Conservation (phyloP, 495 filamentous ascomycete genomes). For the Staphylotrichum longicolle region DNA sequence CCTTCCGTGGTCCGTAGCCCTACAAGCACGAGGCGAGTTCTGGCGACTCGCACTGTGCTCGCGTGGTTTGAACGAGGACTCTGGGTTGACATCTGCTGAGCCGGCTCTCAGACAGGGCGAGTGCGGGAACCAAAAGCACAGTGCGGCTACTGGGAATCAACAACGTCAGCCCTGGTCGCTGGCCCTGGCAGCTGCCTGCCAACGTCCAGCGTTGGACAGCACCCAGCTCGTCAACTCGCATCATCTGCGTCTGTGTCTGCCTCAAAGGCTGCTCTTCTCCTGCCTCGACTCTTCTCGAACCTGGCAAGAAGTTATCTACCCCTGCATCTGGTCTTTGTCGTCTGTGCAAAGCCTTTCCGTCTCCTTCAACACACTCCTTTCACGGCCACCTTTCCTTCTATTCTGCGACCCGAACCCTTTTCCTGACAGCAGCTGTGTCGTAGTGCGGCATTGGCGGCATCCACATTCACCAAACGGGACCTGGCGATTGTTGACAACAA, state of each 20-base stretch:
- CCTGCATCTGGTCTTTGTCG: slow-evolving; percentile 17
- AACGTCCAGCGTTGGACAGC: slow-evolving; percentile 14
- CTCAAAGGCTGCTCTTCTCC: slow-evolving; percentile 22
- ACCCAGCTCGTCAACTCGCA: slow-evolving; percentile 24
- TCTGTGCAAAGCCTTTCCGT: not conserved
- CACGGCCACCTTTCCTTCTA: slow-evolving; percentile 11
- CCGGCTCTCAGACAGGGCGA: no score
- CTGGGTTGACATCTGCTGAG: no score
- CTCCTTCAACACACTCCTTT: slow-evolving; percentile 29
- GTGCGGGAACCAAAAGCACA: not conserved
- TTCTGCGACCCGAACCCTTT: slow-evolving; percentile 15
- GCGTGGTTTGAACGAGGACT: no score
- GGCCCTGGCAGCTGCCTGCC: slow-evolving; percentile 4
- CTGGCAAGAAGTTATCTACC: not conserved
- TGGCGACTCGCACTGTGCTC: not conserved
- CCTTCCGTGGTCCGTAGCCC: not conserved
- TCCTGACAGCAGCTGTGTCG: slow-evolving; percentile 1
- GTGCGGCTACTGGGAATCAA: not conserved
- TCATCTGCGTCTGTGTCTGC: slow-evolving; percentile 4
- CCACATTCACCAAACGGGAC: slow-evolving; percentile 26
- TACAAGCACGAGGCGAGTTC: not conserved
- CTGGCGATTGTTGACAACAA: slow-evolving; percentile 38
- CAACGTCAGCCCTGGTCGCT: no score
- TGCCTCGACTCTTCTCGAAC: slow-evolving; percentile 14
- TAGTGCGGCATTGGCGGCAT: slow-evolving; percentile 27